Percentiles rank a stretch among this genome's conserved stretches.
phyloP scores from a whole-genome alignment of 2,329 filamentous ascomycete genomes.

The Fusarium subglutinans region DNA sequence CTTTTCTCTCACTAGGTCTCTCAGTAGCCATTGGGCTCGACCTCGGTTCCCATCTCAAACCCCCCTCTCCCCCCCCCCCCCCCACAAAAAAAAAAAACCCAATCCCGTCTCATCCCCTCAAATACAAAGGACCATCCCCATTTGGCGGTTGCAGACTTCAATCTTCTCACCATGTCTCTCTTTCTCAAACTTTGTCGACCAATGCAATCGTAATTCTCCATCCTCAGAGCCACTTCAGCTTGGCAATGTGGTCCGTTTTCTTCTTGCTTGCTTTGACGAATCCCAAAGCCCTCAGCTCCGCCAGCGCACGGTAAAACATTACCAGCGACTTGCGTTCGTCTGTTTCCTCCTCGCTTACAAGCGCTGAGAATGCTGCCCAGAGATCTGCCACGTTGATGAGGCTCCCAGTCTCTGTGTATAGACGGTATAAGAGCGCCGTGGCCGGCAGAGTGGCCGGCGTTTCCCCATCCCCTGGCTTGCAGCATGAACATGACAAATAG shows the following conservation, averaged over 20 bases:
- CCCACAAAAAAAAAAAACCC: not conserved
- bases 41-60: not conserved
- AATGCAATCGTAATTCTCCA: conserved; percentile 9
- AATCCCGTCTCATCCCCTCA: conserved; percentile 10
- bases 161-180: conserved; percentile 20
- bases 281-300: conserved; percentile 85
- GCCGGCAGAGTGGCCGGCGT: conserved; percentile 71
- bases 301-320: conserved; percentile 84
- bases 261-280: conserved; percentile 90
- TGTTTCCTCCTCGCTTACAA: conserved; percentile 57
- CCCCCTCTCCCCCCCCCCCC: not conserved
- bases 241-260: conserved; percentile 91
- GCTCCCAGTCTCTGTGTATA: conserved; percentile 80
- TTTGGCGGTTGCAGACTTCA: conserved; percentile 4
- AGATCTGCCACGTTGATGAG: conserved; percentile 83
- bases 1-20: conserved; percentile 8
- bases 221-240: conserved; percentile 78
- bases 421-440: conserved; percentile 78
- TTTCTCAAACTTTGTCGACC: conserved; percentile 13
- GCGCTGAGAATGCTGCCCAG: conserved; percentile 78
- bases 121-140: conserved; percentile 7
- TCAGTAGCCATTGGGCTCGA: conserved; percentile 6
- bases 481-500: conserved; percentile 80
- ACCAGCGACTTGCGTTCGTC: conserved; percentile 70
- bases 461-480: conserved; percentile 58